phyloP scores from a whole-genome alignment of 192 early-diverging fungal genomes.

The Cetraspora pellucida region DNA sequence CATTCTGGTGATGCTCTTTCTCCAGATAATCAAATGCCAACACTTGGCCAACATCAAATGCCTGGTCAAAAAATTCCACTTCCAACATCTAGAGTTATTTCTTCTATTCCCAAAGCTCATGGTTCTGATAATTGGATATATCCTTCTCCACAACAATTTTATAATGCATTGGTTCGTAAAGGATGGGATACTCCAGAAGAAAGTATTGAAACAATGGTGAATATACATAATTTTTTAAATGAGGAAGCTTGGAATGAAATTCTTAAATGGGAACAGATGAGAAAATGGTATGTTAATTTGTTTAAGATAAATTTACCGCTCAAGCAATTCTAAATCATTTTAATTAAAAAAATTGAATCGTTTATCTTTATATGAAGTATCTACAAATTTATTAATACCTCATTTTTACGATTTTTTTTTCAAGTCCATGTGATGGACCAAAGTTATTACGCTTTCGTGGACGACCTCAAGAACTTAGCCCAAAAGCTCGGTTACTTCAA shows the following conservation, averaged over 20 bases:
- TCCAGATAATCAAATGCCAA: constrained; percentile 91
- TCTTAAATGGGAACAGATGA: constrained; percentile 84
- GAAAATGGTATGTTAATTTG: constrained; percentile 51
- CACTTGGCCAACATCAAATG: constrained; percentile 68
- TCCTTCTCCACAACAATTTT: constrained; percentile 90
- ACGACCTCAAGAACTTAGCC: constrained; percentile 74
- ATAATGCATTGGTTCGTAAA: constrained; percentile 84
- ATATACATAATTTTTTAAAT: constrained; percentile 98
- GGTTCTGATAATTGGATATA: constrained; percentile 76
- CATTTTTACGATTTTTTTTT: background rate
- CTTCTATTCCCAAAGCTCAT: constrained; percentile 75
- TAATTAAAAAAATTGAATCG: background rate
- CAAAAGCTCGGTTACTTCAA: constrained; percentile 63
- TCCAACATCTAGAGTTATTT: constrained; percentile 78
- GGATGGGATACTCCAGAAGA: constrained; percentile 84
- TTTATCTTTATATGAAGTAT: too few species aligned
- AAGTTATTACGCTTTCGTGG: constrained; percentile 84
- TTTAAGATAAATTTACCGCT: too few species aligned
- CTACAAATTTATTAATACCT: too few species aligned
- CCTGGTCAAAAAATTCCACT: constrained; percentile 68
- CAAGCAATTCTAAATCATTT: background rate
- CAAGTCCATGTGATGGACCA: constrained; percentile 53
- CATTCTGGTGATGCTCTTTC: constrained; percentile 59
- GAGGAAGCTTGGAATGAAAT: constrained; percentile 96
- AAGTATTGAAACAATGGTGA: constrained; percentile 87